Evolutionary conservation across 495 filamentous ascomycete genomes (phyloP).

Genomic region (Corynascus novoguineensis): DNA sequence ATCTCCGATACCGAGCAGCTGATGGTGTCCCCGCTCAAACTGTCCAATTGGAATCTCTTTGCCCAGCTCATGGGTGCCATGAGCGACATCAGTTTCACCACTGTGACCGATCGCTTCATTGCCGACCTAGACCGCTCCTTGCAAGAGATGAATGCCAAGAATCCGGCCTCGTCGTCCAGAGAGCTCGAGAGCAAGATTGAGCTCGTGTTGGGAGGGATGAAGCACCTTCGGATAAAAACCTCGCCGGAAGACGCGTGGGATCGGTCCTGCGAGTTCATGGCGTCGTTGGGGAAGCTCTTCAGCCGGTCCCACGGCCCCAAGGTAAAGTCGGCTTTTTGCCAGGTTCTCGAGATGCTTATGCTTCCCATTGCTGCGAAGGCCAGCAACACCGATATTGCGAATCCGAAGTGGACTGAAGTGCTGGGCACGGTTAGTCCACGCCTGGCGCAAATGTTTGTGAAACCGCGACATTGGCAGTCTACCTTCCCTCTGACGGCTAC

Average conservation of each 20-base stretch:
- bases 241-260: constrained; percentile 71
- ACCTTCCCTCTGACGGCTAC: constrained; percentile 82
- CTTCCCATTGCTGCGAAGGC: constrained; percentile 82
- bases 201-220: constrained; percentile 83
- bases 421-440: constrained; percentile 68
- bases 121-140: constrained; percentile 71
- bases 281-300: constrained; percentile 73
- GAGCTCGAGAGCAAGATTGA: constrained; percentile 77
- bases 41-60: constrained; percentile 93
- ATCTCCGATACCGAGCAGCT: constrained; percentile 81
- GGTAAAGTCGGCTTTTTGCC: constrained; percentile 90
- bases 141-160: constrained; percentile 63
- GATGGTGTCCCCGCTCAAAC: constrained; percentile 67
- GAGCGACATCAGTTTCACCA: constrained; percentile 84
- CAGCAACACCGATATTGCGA: constrained; percentile 61
- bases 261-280: constrained; percentile 83
- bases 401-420: constrained; percentile 80
- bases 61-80: constrained; percentile 87
- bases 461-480: constrained; percentile 83
- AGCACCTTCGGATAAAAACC: constrained; percentile 69
- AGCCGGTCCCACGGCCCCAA: constrained; percentile 74
- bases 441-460: constrained; percentile 74
- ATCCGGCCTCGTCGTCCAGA: constrained; percentile 40
- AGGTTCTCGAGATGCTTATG: constrained; percentile 77
- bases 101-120: constrained; percentile 75